Conservation (phyloP, 2,329 filamentous ascomycete genomes). For the Arthrobotrys pseudoclavata region DNA sequence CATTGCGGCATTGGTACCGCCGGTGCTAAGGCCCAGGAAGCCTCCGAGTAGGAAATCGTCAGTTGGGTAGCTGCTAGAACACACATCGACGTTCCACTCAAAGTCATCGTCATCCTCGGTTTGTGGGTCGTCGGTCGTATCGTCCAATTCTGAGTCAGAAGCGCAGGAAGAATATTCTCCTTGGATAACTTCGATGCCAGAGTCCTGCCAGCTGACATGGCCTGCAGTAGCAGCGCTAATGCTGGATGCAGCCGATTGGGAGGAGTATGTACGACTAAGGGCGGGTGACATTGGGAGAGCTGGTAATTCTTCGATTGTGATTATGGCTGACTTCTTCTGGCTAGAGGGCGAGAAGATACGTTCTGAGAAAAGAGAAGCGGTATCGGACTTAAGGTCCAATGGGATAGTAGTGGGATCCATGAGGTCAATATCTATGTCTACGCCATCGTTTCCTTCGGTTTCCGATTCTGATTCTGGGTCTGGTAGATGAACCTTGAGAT, state of each 20-base stretch:
- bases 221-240: conserved; percentile 26
- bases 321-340: conserved; percentile 25
- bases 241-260: conserved; percentile 34
- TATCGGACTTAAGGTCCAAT: conserved; percentile 53
- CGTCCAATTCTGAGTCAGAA: conserved; percentile 49
- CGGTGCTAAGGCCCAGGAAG: conserved; percentile 46
- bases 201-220: conserved; percentile 54
- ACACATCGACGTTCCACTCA: conserved; percentile 59
- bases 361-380: conserved; percentile 45
- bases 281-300: conserved; percentile 55
- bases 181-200: conserved; percentile 56
- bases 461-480: conserved; percentile 57
- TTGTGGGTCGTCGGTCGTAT: conserved; percentile 56
- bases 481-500: conserved; percentile 52
- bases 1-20: conserved; percentile 21
- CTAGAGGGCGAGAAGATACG: conserved; percentile 11
- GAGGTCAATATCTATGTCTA: conserved; percentile 27
- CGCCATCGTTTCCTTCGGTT: conserved; percentile 10
- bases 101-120: conserved; percentile 59
- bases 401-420: conserved; percentile 41
- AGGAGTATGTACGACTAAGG: conserved; percentile 45
- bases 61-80: conserved; percentile 56
- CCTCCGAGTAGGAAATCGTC: conserved; percentile 58
- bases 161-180: conserved; percentile 58
- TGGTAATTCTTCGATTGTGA: conserved; percentile 58